phyloP scores from a whole-genome alignment of 2,329 filamentous ascomycete genomes.

The Penicillium sp. region DNA sequence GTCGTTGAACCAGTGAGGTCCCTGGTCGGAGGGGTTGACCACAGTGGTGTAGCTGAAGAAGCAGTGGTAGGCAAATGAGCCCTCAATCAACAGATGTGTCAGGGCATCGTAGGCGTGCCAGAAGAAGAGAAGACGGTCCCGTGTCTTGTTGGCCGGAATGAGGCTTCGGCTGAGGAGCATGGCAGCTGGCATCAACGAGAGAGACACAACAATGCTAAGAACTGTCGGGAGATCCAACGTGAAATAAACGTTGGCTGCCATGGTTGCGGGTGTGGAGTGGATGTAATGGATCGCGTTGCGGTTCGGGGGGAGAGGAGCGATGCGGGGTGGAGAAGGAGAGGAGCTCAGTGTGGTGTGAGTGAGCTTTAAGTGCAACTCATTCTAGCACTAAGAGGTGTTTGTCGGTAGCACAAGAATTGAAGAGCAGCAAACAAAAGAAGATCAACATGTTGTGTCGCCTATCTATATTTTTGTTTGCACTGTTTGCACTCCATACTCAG shows the following conservation, averaged over 20 bases:
- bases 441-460: slow-evolving; percentile 3
- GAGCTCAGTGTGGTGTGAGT: not conserved
- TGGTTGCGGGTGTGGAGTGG: slow-evolving; percentile 3
- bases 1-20: slow-evolving; percentile 56
- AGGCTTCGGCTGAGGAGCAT: slow-evolving; percentile 52
- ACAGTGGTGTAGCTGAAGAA: slow-evolving; percentile 69
- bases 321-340: not conserved
- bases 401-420: not conserved
- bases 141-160: slow-evolving; percentile 56
- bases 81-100: slow-evolving; percentile 89
- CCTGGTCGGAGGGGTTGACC: slow-evolving; percentile 34
- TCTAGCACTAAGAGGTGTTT: not conserved
- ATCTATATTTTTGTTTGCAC: not conserved
- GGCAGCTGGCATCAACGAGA: slow-evolving; percentile 57
- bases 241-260: slow-evolving; percentile 32
- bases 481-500: not conserved
- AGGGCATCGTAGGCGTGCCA: slow-evolving; percentile 95
- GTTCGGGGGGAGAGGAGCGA: not conserved
- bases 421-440: not conserved
- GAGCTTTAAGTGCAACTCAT: not conserved
- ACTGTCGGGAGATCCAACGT: slow-evolving; percentile 50
- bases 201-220: slow-evolving; percentile 56
- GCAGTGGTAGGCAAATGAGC: slow-evolving; percentile 88
- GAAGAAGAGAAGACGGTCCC: slow-evolving; percentile 78
- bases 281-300: not conserved